These are phyloP conservation scores for Colletotrichum sublineola DNA, from an alignment of 2,329 filamentous ascomycete species.

Conservation along the genomic window DNA sequence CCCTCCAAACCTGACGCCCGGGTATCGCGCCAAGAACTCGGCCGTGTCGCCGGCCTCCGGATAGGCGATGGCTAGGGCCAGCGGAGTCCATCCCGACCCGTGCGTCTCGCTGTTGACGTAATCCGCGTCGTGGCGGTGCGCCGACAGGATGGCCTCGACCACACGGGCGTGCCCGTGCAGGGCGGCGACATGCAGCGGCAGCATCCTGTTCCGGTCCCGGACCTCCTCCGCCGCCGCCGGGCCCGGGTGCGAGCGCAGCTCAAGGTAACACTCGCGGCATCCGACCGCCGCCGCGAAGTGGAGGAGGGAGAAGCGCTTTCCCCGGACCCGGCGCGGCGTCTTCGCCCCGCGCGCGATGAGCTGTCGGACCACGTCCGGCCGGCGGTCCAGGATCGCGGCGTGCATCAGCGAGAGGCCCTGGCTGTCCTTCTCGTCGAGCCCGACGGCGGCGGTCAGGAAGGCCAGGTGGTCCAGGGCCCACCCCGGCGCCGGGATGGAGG, in stretches of 20 bases:
- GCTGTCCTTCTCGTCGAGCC: neutral
- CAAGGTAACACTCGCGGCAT: neutral
- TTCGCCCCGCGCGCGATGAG: neutral
- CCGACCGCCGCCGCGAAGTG: constrained; percentile 11
- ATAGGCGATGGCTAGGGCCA: neutral
- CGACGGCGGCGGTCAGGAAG: neutral
- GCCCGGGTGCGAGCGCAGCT: neutral
- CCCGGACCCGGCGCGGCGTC: neutral
- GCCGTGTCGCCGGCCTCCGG: neutral
- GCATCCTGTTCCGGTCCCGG: constrained; percentile 1
- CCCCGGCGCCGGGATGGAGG: neutral
- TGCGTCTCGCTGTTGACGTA: constrained; percentile 3
- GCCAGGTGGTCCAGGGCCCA: neutral
- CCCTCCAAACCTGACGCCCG: neutral
- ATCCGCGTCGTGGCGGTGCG: neutral
- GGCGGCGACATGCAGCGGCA: constrained; percentile 10
- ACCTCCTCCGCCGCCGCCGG: neutral
- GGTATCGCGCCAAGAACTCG: neutral
- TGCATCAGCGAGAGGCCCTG: constrained; percentile 1
- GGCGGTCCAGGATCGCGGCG: constrained; percentile 6
- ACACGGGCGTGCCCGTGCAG: neutral
- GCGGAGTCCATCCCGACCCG: neutral
- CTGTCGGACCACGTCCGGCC: neutral
- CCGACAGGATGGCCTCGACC: neutral
- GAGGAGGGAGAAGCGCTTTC: neutral